Base-by-base conservation (phyloP, 805 yeast species). In the Kazachstania kunashirensis region DNA sequence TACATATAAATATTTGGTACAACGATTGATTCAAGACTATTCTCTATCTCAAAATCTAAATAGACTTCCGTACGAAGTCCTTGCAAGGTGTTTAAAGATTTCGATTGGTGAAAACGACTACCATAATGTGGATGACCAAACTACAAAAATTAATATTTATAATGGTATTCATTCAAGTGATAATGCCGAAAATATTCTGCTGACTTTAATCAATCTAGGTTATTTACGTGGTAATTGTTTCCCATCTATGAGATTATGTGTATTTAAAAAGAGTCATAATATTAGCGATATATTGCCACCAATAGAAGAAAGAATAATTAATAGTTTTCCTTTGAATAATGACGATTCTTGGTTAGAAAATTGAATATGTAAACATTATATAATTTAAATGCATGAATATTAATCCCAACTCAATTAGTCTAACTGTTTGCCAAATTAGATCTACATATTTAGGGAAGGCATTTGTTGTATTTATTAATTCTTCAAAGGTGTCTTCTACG, bases 1-100 rank as follows among this genome's bases (percentile, higher is more conserved):
- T 2, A 47, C 70, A 0, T 52, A 70, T 13, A 55, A 77, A 37
- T 69, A 70, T 37, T 39, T 56, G 12, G 19, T 60, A 6, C 47
- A 50, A 33, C 38, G 34, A 2, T 41, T 48, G 10, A 40, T 58
- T 12, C 38, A 36, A 18, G 33, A 40, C 2, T 49, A 44, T 38
- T 41, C 49, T 3, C 34, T 52, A 8, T 39, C 48, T 6, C 40
- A 44, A 27, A 36, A 39, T 13, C 29, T 48, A 1, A 55, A 56
- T 25, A 55, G 54, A 38, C 29, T 58, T 3, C 51, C 58, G 2
- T 59, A 56, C 34, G 32, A 45, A 11, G 34, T 46, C 6, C 34
- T 55, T 5, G 45, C 49, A 18, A 33, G 29, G 18, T 49, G 48
- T 9, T 18, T 56, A 15, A 10, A 26, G 11, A 10, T 47, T 2